Base-by-base conservation (phyloP, 2,329 filamentous ascomycete genomes). In the Gaeumannomyces sp. region DNA sequence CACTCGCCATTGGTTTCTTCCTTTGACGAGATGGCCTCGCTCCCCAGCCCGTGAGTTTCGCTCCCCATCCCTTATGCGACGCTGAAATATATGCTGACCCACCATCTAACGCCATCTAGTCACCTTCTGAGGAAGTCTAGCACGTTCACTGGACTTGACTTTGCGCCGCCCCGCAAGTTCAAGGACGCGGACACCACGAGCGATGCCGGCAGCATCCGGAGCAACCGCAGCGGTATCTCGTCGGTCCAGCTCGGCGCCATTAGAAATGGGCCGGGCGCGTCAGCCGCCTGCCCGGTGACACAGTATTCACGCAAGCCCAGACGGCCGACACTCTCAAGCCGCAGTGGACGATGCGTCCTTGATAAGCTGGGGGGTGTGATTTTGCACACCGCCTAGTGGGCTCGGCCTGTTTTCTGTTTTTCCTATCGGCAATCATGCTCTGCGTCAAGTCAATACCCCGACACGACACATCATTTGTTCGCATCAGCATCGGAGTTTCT, bases 21-120 rank as follows among this genome's bases (percentile, higher is more conserved):
- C 6, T 97, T 93, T 76, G 94, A 98, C 65, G 94, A 98, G 66
- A 87, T 98, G 67, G 78, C 89, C 16, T 83, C 85, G 11, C 87
- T 99, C 68, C 95, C 95, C 53, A 97, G 93, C 83, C 93, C 95
- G 86, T 94, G 87, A 90, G 91, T 90, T 68, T 31, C 60, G 31
- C 35, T 28, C n/a, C 25, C 13, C 35, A 13, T 28, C 5, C 1
- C 16, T 28, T 59, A 28, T 27, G 60, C 25, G 25, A 33, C 29
- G 10, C 27, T 7, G 8, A 16, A 3, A 27, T 50, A 5, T 2
- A 4, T 62, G 28, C 58, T 65, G 38, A 63, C 58, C 27, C 33
- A 28, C 28, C 3, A 22, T 10, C 59, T 65, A 63, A 35, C 58
- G 31, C 4, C 7, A 6, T 38, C 3, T 67, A 90, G 88, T 57